A percentile compares a stretch with the other conserved stretches of the same genome.
Conservation (phyloP, 208 protist genomes). For the Leishmania lainsoni region DNA sequence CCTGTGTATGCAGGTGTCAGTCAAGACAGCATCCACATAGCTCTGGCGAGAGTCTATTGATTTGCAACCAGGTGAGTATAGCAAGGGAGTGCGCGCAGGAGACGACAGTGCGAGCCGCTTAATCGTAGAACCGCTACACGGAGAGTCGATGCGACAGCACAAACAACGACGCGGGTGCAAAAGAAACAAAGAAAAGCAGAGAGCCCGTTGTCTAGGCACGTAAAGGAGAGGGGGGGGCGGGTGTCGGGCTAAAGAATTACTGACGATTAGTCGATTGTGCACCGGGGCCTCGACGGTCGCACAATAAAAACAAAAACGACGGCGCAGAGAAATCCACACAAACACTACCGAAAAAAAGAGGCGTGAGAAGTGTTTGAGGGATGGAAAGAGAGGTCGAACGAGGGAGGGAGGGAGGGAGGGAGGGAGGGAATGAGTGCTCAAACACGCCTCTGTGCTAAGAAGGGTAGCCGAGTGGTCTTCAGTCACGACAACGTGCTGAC, state of each 20-base stretch:
- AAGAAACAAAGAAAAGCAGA: neutral
- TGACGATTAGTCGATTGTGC: no score
- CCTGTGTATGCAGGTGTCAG: neutral
- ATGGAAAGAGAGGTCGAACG: neutral
- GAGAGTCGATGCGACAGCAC: neutral
- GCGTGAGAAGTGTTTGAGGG: no score
- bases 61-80: no score
- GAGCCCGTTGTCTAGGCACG: neutral
- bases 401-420: neutral
- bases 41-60: neutral
- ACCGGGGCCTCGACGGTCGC: no score
- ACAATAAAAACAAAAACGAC: no score
- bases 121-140: neutral
- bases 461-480: no score
- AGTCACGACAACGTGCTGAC: no score
- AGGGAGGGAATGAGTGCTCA: no score
- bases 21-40: neutral
- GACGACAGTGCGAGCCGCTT: neutral
- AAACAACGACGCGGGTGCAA: neutral
- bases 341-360: no score
- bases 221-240: neutral
- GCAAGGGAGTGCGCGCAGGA: neutral
- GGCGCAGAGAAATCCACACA: no score
- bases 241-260: no score
- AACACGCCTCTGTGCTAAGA: no score